phyloP scores from a whole-genome alignment of 805 yeast species.

The Wickerhamomyces mucosus region DNA sequence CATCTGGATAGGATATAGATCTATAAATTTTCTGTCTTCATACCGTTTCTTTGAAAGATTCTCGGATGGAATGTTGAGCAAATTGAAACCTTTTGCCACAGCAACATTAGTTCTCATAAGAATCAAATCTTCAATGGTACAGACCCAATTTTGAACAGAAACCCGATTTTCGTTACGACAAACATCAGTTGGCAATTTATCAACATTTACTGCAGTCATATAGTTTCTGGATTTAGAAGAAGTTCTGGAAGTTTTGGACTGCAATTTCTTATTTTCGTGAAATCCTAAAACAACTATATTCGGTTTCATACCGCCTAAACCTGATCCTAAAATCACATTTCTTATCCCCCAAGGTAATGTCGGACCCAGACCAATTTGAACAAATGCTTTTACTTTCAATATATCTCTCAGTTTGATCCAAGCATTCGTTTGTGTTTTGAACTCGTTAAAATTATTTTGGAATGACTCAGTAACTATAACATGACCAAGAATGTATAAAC shows the following conservation, averaged over 20 bases:
- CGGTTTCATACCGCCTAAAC: slow-evolving; percentile 98
- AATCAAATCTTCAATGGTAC: slow-evolving; percentile 80
- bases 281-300: slow-evolving; percentile 90
- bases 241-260: slow-evolving; percentile 13
- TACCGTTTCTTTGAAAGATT: slow-evolving; percentile 22
- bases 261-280: slow-evolving; percentile 45
- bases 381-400: slow-evolving; percentile 80
- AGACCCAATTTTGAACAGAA: slow-evolving; percentile 79
- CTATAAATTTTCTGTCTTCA: slow-evolving; percentile 49
- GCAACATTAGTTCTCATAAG: slow-evolving; percentile 88
- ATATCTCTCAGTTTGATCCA: slow-evolving; percentile 81
- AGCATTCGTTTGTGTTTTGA: slow-evolving; percentile 63
- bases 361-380: slow-evolving; percentile 85
- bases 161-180: slow-evolving; percentile 66
- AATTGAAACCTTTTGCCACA: slow-evolving; percentile 79
- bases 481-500: slow-evolving; percentile 86
- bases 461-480: slow-evolving; percentile 63
- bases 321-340: slow-evolving; percentile 85
- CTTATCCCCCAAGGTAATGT: slow-evolving; percentile 91
- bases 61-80: slow-evolving; percentile 52
- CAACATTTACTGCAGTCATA: slow-evolving; percentile 14
- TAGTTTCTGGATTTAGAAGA: slow-evolving; percentile 1
- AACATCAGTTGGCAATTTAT: slow-evolving; percentile 64
- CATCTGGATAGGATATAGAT: slow-evolving; percentile 95
- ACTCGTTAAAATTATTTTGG: slow-evolving; percentile 56